A percentile compares a stretch with the other conserved stretches of the same genome.
These are phyloP conservation scores for Sedum album DNA, from an alignment of 164 flowering plant species.

Conservation along the genomic window DNA sequence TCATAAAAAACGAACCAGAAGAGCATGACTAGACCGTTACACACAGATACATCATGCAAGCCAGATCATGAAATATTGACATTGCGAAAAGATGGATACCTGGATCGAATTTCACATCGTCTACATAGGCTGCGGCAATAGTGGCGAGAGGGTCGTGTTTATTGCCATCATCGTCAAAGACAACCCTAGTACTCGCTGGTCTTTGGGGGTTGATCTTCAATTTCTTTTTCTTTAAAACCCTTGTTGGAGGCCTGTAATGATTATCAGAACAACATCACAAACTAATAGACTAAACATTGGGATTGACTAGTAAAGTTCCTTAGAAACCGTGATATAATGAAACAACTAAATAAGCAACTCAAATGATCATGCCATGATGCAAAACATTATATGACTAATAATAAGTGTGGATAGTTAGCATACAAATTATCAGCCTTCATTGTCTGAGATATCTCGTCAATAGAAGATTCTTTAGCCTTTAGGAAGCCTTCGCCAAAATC, in stretches of 20 bases:
- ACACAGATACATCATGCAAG: not conserved
- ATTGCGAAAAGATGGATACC: constrained; percentile 26
- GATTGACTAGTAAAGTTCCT: not conserved
- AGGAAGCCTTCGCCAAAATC: constrained; percentile 15
- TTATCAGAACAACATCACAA: not conserved
- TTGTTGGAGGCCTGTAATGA: constrained; percentile 37
- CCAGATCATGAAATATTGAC: not conserved
- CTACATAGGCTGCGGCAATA: constrained; percentile 33
- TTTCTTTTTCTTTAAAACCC: constrained; percentile 75
- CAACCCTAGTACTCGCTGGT: constrained; percentile 68
- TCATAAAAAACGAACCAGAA: too few species aligned
- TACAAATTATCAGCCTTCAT: not conserved
- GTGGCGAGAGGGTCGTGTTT: constrained; percentile 65
- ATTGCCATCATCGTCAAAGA: constrained; percentile 83
- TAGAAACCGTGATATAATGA: too few species aligned
- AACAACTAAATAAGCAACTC: not conserved
- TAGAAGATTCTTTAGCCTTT: not conserved
- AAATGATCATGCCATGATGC: not conserved
- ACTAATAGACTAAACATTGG: not conserved
- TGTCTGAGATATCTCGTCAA: not conserved
- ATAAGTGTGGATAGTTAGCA: not conserved
- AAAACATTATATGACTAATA: not conserved
- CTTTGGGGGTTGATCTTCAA: constrained; percentile 73
- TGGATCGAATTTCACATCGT: constrained; percentile 36
- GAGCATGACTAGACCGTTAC: too few species aligned